These are phyloP conservation scores for Cladophialophora chaetospira DNA, from an alignment of 2,329 filamentous ascomycete species.

Conservation along the genomic window DNA sequence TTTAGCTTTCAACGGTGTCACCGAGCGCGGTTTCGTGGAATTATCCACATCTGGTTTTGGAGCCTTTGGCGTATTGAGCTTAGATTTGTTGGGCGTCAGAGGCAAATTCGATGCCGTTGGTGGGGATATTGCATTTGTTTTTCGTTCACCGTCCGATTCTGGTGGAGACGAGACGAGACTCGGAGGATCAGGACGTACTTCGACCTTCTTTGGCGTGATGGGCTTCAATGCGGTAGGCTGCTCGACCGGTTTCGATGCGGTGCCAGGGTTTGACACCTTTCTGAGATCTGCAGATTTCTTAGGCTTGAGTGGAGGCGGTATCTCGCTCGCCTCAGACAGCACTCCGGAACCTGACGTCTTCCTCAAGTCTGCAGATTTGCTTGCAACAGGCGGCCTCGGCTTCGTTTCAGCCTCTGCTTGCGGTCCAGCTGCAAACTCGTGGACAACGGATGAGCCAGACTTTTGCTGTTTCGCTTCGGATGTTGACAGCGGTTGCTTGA, in stretches of 20 bases:
- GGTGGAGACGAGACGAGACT: conserved; percentile 12
- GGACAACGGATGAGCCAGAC: too few relatives aligned
- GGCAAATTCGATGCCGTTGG: conserved; percentile 13
- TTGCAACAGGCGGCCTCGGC: conserved; percentile 33
- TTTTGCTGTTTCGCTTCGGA: neutral
- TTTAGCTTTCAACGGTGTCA: conserved; percentile 11
- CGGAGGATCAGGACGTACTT: conserved; percentile 23
- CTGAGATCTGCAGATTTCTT: conserved; percentile 37
- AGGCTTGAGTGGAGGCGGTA: conserved; percentile 32
- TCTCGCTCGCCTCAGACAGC: neutral
- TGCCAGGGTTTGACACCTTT: conserved; percentile 26
- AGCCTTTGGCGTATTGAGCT: conserved; percentile 27
- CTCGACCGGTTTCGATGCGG: conserved; percentile 1
- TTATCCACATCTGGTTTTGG: conserved; percentile 9
- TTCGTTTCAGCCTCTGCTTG: conserved; percentile 16
- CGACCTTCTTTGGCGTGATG: conserved; percentile 26
- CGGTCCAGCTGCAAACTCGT: neutral
- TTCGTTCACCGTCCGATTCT: conserved; percentile 13
- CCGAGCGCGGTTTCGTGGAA: conserved; percentile 5
- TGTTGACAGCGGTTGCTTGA: neutral
- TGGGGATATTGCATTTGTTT: neutral
- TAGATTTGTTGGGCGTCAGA: conserved; percentile 29
- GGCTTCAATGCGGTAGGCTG: conserved; percentile 15
- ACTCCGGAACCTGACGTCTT: conserved; percentile 27
- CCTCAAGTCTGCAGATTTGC: conserved; percentile 37